phyloP scores from a whole-genome alignment of 2,329 filamentous ascomycete genomes.

The Aureobasidium sp. region DNA sequence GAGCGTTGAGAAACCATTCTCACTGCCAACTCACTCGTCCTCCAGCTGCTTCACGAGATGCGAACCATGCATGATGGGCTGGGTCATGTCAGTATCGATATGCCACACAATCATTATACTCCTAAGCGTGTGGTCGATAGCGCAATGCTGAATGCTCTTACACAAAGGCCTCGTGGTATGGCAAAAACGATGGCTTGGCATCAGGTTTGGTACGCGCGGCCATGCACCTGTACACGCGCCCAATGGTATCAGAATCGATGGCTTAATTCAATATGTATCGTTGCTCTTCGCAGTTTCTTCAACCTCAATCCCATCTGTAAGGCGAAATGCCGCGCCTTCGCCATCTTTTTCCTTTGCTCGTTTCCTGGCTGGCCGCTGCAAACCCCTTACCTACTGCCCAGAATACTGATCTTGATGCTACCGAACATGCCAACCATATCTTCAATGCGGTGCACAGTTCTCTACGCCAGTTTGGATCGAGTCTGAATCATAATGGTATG shows the following conservation, averaged over 20 bases:
- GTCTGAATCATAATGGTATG: conserved; percentile 69
- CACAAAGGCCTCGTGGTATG: neutral
- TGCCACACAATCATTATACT: neutral
- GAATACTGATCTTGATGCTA: neutral
- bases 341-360: neutral
- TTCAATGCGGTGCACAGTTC: conserved; percentile 69
- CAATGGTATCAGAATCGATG: neutral
- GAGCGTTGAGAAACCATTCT: neutral
- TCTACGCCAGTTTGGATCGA: conserved; percentile 68
- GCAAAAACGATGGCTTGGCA: neutral
- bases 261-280: neutral
- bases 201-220: conserved; percentile 1
- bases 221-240: conserved; percentile 1
- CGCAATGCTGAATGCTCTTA: neutral
- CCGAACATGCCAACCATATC: conserved; percentile 48
- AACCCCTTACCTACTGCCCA: neutral
- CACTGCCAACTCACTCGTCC: neutral
- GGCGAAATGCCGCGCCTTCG: neutral
- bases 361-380: conserved; percentile 1
- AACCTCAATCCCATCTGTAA: neutral
- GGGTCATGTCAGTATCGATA: neutral
- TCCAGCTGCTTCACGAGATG: neutral
- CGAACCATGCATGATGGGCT: neutral
- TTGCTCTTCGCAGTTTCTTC: neutral
- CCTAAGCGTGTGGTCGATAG: neutral